These are phyloP conservation scores for Selaginella moellendorffii DNA, from an alignment of 75 land plant genomes.

Conservation along the genomic window DNA sequence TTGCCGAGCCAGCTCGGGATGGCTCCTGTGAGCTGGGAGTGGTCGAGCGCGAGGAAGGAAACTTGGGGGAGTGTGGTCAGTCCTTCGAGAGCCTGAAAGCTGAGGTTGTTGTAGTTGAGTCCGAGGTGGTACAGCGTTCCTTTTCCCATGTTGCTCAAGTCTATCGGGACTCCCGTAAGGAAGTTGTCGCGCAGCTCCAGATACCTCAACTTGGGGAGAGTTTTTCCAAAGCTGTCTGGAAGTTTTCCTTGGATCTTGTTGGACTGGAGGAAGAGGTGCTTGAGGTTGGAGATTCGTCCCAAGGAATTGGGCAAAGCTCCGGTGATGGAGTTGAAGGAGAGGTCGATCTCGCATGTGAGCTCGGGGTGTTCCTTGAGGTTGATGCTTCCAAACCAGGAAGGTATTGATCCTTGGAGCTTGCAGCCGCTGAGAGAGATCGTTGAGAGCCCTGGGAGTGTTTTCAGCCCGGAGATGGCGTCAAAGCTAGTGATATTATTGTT, in stretches of 20 bases:
- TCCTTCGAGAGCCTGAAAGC: background rate
- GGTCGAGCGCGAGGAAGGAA: background rate
- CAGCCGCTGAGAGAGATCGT: background rate
- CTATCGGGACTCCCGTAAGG: background rate
- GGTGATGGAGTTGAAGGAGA: background rate
- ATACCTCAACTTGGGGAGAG: background rate
- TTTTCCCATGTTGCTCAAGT: background rate
- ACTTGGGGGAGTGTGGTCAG: background rate
- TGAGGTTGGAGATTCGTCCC: background rate
- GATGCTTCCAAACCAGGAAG: background rate
- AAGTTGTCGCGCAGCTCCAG: background rate
- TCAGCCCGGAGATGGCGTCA: background rate
- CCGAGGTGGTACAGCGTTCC: background rate
- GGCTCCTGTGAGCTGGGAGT: background rate
- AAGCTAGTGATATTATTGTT: background rate
- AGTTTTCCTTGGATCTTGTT: background rate
- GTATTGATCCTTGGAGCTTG: background rate
- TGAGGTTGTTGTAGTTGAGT: background rate
- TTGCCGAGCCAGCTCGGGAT: background rate
- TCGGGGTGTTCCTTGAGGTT: background rate
- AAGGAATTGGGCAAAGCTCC: background rate
- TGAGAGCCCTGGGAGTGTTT: background rate
- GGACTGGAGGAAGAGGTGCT: background rate
- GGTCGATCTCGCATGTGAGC: background rate
- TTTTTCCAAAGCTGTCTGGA: background rate